Base-by-base conservation (phyloP, 1,284 basidiomycete species). In the Irpex sp. region DNA sequence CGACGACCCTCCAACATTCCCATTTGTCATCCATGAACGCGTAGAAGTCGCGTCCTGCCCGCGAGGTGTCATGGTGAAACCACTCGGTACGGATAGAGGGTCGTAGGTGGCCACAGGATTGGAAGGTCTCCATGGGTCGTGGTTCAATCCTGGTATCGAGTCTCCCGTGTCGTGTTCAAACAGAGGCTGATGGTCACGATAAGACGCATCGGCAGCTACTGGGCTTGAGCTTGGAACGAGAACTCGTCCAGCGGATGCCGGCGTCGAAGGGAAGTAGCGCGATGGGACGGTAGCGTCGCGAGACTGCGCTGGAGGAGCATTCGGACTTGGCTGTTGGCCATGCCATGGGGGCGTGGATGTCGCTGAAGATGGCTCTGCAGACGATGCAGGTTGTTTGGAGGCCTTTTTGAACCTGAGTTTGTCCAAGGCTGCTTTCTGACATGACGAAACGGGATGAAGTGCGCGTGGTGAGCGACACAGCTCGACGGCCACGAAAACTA, bases 181-280 rank as follows among this genome's bases (percentile, higher is more conserved):
- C 57, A 69, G 66, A 7, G 76, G 73, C 40, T 70, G 71, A 66
- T 79, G 75, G 17, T 78, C 69, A 11, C 73, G 74, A 73, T 84
- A 77, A 47, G 76, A 60, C 9, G 71, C 75, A 67, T 86, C 82
- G 51, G 79, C 72, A 37, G 70, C 68, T 36, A 82, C 69, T 55
- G 89, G 88, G 69, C 89, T 92, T 61, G 91, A 92, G 75, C 81
- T 88, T 38, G 90, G 90, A 34, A 90, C 89, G 60, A 92, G 85
- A 59, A 92, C 75, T 60, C 77, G 84, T 71, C 83, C 85, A 49
- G 78, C 70, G 36, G 79, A 73, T 2, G 74, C 71, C 44, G 78
- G 74, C 56, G 78, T 66, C 26, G 76, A 67, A 58, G 73, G 62
- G 61, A 81, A 82, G 74, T 75, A 83, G 66, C 78, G 79, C 58